Evolutionary conservation across 176 grass and related monocot species (phyloP).

Genomic region (Oryza nivara): DNA sequence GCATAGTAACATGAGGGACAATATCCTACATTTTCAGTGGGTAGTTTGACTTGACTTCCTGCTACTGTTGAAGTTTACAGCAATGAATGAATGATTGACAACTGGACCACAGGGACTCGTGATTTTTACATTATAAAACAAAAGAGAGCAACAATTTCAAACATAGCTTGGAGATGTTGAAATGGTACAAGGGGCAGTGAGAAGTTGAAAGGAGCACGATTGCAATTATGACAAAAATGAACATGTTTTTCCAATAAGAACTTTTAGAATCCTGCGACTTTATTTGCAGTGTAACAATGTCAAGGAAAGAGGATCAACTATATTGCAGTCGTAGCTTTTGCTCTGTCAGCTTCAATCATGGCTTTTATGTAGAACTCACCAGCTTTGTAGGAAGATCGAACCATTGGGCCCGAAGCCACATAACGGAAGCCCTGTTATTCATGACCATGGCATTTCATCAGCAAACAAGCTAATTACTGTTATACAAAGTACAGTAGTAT

Average conservation of each 20-base stretch:
- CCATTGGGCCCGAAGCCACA: slow-evolving; percentile 92
- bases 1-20: neutral
- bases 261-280: neutral
- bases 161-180: neutral
- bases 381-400: slow-evolving; percentile 91
- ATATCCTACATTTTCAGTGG: neutral
- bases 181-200: neutral
- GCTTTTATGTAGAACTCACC: slow-evolving; percentile 97
- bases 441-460: neutral
- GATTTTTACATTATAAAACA: slow-evolving; percentile 19
- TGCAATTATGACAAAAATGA: neutral
- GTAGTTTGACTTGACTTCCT: slow-evolving; percentile 15
- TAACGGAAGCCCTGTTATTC: slow-evolving; percentile 81
- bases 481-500: neutral
- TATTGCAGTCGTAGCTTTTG: slow-evolving; percentile 32
- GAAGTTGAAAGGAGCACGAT: neutral
- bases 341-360: slow-evolving; percentile 87
- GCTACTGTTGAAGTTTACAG: neutral
- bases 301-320: slow-evolving; percentile 29
- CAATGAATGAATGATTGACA: neutral
- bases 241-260: slow-evolving; percentile 18
- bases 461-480: slow-evolving; percentile 3
- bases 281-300: slow-evolving; percentile 45
- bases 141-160: neutral
- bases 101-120: neutral